A percentile compares a stretch with the other conserved stretches of the same genome.
These are phyloP conservation scores for Salix exigua DNA, from an alignment of 345 rosid species.

Conservation along the genomic window DNA sequence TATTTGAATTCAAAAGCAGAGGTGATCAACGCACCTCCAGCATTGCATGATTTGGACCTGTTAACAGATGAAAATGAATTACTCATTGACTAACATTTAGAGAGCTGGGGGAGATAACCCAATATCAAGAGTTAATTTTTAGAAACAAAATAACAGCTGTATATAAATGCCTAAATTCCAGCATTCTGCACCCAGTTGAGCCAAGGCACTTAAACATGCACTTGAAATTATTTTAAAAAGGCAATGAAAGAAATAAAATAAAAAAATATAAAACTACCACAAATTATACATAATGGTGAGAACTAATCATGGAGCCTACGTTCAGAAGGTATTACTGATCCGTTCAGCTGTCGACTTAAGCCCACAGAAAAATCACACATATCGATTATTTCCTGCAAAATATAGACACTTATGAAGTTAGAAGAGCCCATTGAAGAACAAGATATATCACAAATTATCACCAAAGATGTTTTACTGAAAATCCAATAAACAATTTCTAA, in stretches of 20 bases:
- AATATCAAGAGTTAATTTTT: background rate
- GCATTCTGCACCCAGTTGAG: background rate
- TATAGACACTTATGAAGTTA: constrained; percentile 1
- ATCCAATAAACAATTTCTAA: background rate
- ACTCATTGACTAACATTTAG: constrained; percentile 7
- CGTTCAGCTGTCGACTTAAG: constrained; percentile 92
- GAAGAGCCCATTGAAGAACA: background rate
- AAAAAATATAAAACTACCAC: background rate
- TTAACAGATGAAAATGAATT: constrained; percentile 22
- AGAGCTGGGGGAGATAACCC: background rate
- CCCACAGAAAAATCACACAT: constrained; percentile 98
- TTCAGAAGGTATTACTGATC: constrained; percentile 90
- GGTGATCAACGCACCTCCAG: constrained; percentile 59
- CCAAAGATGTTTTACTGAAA: background rate
- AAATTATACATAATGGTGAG: background rate
- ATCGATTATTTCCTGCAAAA: constrained; percentile 88
- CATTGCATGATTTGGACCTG: constrained; percentile 98
- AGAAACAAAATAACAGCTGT: background rate
- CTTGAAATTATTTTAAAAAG: constrained; percentile 5
- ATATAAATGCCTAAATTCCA: constrained; percentile 10
- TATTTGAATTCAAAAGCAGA: constrained; percentile 9
- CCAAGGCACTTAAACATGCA: background rate
- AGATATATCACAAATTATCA: background rate
- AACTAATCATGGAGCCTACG: constrained; percentile 52
- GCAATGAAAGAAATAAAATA: background rate